Percentiles rank a stretch among this genome's conserved stretches.
phyloP scores from a whole-genome alignment of 164 flowering plant genomes.

The Liquidambar formosana region DNA sequence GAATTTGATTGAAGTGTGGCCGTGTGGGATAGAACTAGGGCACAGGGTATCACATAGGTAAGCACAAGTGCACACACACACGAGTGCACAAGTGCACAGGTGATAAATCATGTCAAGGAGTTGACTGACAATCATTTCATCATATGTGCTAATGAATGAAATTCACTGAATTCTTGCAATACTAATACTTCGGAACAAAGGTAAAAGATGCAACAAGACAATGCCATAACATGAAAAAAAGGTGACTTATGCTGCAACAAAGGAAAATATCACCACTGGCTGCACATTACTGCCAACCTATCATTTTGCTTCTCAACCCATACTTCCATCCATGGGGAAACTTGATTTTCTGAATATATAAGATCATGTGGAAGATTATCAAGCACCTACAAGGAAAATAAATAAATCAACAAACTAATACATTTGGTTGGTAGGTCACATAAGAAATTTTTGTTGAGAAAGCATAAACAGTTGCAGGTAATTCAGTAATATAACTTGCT shows the following conservation, averaged over 20 bases:
- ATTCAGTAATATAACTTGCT: neutral
- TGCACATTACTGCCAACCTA: conserved; percentile 40
- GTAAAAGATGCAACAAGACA: neutral
- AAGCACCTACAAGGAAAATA: conserved; percentile 61
- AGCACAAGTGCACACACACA: no score
- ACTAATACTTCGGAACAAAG: neutral
- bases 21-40: no score
- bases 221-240: neutral
- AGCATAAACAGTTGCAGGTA: neutral
- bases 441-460: neutral
- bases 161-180: neutral
- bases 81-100: no score
- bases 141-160: neutral
- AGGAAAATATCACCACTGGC: neutral
- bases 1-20: no score
- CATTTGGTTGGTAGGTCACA: neutral
- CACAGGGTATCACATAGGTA: no score
- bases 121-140: neutral
- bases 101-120: neutral
- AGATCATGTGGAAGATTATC: conserved; percentile 99
- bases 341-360: conserved; percentile 80
- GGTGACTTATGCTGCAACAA: neutral
- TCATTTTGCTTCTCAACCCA: conserved; percentile 77
- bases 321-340: conserved; percentile 90
- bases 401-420: neutral